These are phyloP conservation scores for Rhizoctonia solani DNA, from an alignment of 1,284 basidiomycete genomes.

Conservation along the genomic window DNA sequence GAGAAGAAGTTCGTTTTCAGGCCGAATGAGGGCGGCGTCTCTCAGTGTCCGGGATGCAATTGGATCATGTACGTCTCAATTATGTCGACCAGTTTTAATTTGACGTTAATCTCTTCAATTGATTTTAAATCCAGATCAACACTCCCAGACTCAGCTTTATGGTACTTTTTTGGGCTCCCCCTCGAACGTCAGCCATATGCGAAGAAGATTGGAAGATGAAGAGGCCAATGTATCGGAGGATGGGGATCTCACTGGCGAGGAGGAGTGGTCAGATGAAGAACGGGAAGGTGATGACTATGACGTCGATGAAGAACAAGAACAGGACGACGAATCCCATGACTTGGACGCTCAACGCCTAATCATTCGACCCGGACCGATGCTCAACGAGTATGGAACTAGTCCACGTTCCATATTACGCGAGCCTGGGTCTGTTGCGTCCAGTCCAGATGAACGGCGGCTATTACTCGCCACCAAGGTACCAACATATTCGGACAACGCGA, in stretches of 20 bases:
- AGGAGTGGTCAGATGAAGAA: constrained; percentile 36
- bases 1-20: constrained; percentile 13
- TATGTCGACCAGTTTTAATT: neutral
- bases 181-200: neutral
- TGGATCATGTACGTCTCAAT: constrained; percentile 2
- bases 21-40: constrained; percentile 22
- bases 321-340: constrained; percentile 35
- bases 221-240: constrained; percentile 29
- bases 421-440: constrained; percentile 3
- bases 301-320: constrained; percentile 40
- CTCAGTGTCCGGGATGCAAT: constrained; percentile 12
- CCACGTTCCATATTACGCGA: constrained; percentile 33
- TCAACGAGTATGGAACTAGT: constrained; percentile 24
- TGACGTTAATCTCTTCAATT: neutral
- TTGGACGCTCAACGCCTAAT: constrained; percentile 39
- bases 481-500: constrained; percentile 3
- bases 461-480: constrained; percentile 30
- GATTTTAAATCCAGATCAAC: constrained; percentile 21
- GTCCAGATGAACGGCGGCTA: constrained; percentile 19
- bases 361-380: constrained; percentile 23
- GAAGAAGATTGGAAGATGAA: constrained; percentile 22
- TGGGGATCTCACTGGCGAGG: constrained; percentile 35
- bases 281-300: constrained; percentile 41
- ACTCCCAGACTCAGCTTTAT: constrained; percentile 36
- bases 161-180: constrained; percentile 36